Conservation (phyloP, 2,329 filamentous ascomycete genomes). For the Falciphora oryzae region DNA sequence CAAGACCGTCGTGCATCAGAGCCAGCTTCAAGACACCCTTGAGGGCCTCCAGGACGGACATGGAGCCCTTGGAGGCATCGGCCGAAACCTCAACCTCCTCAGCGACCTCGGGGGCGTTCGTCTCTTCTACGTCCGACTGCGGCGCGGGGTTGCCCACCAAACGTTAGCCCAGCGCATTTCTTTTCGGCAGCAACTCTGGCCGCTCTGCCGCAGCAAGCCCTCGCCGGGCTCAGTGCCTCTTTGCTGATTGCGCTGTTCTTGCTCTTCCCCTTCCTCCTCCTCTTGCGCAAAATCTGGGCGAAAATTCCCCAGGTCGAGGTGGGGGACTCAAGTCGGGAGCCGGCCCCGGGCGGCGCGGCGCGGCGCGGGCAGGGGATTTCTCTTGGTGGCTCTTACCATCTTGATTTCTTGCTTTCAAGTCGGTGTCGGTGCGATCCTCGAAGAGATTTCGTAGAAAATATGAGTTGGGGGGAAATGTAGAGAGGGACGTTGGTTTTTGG, state of each 20-base stretch:
- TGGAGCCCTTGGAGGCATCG: conserved; percentile 85
- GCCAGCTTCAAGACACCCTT: conserved; percentile 99
- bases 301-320: not conserved
- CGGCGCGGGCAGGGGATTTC: not conserved
- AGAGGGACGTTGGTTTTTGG: conserved; percentile 9
- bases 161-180: not conserved
- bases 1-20: conserved; percentile 99
- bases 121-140: conserved; percentile 99
- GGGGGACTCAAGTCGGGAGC: not conserved
- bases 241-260: not conserved
- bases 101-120: conserved; percentile 72
- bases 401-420: conserved; percentile 45
- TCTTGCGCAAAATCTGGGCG: not conserved
- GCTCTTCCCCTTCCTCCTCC: not conserved
- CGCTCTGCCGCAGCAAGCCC: not conserved
- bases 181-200: not conserved
- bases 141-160: conserved; percentile 12
- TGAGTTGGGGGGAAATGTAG: conserved; percentile 12
- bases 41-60: conserved; percentile 96
- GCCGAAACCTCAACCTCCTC: conserved; percentile 95
- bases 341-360: too few relatives aligned
- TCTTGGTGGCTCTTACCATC: conserved; percentile 44
- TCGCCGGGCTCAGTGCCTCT: not conserved
- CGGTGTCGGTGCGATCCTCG: conserved; percentile 61
- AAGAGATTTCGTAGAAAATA: conserved; percentile 41